Evolutionary conservation across 192 early-diverging fungal species (phyloP), one percentile per base, ranked within the genome.

Genomic region (Haplosporangium gracile): DNA sequence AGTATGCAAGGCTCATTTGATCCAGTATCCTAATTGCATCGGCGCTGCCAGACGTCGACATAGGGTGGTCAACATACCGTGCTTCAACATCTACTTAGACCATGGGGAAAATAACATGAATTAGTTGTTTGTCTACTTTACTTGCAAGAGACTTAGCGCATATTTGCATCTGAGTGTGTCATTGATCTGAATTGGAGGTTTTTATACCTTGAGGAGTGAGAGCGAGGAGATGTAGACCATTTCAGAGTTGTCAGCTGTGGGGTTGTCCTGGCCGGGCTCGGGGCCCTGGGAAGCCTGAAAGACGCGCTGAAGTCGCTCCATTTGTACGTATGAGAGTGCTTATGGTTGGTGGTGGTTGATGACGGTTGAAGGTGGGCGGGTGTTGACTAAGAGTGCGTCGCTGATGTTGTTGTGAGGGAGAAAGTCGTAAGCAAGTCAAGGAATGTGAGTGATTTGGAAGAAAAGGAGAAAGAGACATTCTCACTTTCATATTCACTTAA

Each of bases 201-300:
- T 49, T 13, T n/a, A 71, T 89, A 97, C 95, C 92, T 99, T 99
- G 42, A 99, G 91, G 34, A 99, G 91, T 0, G 99, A 97, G 36
- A 99, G 94, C 11, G 98, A 99, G 42, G 99, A 99, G 79, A 99
- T 99, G 91, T 99, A 97, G 26, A 99, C 96, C 91, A 97, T 98
- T 91, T 99, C 99, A 36, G 99, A 95, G 74, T 98, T 99, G 89
- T 99, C 99, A 2, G 97, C 96, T n/a, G 96, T 96, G 29, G 97
- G 96, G 60, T 95, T 95, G 85, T 98, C 97, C 88, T 96, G 91
- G 32, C 91, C 94, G 40, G 93, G 91, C 69, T 94, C 93, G 55
- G 92, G 86, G 43, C 91, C 89, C 68, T 89, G 88, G 72, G 89
- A 85, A 47, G 88, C 83, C 70, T 91, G 91, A 83, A 93, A 91